phyloP scores from a whole-genome alignment of 2,329 filamentous ascomycete genomes.

The Scedosporium boydii region DNA sequence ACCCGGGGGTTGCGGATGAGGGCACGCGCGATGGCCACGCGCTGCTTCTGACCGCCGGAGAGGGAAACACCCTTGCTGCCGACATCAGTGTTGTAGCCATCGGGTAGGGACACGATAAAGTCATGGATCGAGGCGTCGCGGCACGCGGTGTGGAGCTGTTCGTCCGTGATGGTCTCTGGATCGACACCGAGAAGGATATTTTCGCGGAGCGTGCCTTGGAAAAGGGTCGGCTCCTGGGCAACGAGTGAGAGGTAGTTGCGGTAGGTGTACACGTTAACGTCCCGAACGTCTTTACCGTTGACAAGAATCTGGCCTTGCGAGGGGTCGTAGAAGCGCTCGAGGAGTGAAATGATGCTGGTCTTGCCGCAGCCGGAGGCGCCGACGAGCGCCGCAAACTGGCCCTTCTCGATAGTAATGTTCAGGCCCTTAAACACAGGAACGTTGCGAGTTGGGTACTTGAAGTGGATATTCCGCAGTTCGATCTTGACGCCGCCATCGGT shows the following conservation, averaged over 20 bases:
- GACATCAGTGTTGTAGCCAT: constrained; percentile 58
- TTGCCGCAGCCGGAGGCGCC: constrained; percentile 65
- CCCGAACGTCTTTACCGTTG: constrained; percentile 49
- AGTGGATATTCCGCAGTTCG: constrained; percentile 46
- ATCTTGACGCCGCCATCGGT: constrained; percentile 42
- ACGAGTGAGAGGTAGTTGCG: constrained; percentile 59
- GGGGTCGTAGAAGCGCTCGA: constrained; percentile 64
- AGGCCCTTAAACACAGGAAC: constrained; percentile 50
- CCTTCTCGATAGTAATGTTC: constrained; percentile 54
- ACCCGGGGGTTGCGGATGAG: constrained; percentile 56
- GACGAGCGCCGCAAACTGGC: constrained; percentile 62
- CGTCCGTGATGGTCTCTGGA: constrained; percentile 40
- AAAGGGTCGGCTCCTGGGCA: constrained; percentile 65
- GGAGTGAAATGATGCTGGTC: constrained; percentile 57
- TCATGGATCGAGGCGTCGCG: constrained; percentile 60
- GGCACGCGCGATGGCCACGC: constrained; percentile 60
- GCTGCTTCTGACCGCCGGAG: constrained; percentile 65
- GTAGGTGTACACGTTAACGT: constrained; percentile 52
- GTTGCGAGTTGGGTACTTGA: constrained; percentile 50
- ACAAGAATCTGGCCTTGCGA: constrained; percentile 54
- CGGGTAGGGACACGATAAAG: constrained; percentile 57
- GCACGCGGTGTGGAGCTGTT: constrained; percentile 41
- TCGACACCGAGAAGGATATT: constrained; percentile 39
- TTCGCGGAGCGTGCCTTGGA: constrained; percentile 36
- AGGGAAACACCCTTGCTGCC: constrained; percentile 58